Evolutionary conservation across 1,284 basidiomycete species (phyloP).

Genomic region (Peniophora sp.): DNA sequence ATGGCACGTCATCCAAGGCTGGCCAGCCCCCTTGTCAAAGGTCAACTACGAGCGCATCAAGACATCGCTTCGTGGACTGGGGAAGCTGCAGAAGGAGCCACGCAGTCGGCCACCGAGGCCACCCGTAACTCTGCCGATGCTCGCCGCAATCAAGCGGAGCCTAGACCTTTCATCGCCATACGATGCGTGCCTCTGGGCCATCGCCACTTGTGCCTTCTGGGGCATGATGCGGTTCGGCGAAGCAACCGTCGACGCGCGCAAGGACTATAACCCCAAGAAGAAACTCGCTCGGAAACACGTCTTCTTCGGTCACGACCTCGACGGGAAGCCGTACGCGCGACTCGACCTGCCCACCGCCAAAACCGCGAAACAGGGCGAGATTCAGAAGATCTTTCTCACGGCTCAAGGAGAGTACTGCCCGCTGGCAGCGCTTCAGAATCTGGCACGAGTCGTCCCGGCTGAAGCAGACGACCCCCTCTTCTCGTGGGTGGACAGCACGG

Average conservation of each 20-base stretch:
- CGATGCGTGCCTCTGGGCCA: slow-evolving; percentile 28
- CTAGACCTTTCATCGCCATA: slow-evolving; percentile 21
- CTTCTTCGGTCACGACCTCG: slow-evolving; percentile 11
- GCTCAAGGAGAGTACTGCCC: slow-evolving; percentile 16
- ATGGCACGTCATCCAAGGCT: slow-evolving; percentile 31
- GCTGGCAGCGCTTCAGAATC: slow-evolving; percentile 21
- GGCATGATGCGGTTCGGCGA: slow-evolving; percentile 29
- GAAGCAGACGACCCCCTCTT: slow-evolving; percentile 21
- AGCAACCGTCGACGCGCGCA: slow-evolving; percentile 16
- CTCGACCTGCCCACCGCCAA: slow-evolving; percentile 25
- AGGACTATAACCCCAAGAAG: slow-evolving; percentile 11
- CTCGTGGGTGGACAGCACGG: slow-evolving; percentile 15
- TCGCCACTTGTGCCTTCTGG: slow-evolving; percentile 25
- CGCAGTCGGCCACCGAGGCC: not conserved
- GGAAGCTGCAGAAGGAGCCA: slow-evolving; percentile 16
- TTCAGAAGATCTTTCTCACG: slow-evolving; percentile 20
- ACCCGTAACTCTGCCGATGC: not conserved
- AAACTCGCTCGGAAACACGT: slow-evolving; percentile 16
- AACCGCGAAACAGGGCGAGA: slow-evolving; percentile 24
- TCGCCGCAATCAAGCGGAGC: not conserved
- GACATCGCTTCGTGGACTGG: too few species aligned
- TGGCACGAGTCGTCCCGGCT: slow-evolving; percentile 21
- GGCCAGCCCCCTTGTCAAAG: slow-evolving; percentile 18
- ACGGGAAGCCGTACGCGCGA: slow-evolving; percentile 15
- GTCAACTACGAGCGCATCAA: slow-evolving; percentile 15